Percentiles rank a stretch among this genome's conserved stretches.
These are phyloP conservation scores for Kingdonia uniflora DNA, from an alignment of 164 flowering plant genomes.

Conservation along the genomic window DNA sequence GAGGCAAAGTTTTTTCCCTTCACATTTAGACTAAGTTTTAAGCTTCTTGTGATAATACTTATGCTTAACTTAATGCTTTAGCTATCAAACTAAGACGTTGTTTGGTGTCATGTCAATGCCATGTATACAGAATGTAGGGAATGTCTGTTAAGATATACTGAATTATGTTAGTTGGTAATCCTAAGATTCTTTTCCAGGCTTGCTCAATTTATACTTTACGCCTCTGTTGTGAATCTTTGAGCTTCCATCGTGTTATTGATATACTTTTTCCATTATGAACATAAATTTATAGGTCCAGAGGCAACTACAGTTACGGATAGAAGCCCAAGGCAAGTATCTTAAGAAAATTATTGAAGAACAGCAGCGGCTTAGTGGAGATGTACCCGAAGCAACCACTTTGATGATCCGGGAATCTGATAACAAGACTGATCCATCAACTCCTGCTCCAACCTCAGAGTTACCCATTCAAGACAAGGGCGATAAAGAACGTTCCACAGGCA, in stretches of 20 bases:
- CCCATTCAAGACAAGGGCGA: slow-evolving; percentile 39
- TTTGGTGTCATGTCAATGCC: too few relatives aligned
- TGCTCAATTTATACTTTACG: not conserved
- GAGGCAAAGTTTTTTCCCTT: too few relatives aligned
- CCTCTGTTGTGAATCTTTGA: not conserved
- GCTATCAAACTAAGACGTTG: too few relatives aligned
- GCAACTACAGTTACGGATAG: slow-evolving; percentile 86
- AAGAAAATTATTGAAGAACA: slow-evolving; percentile 96
- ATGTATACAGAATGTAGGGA: too few relatives aligned
- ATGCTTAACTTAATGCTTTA: too few relatives aligned
- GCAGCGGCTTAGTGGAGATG: slow-evolving; percentile 65
- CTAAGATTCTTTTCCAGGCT: too few relatives aligned
- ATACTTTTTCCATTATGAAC: too few relatives aligned
- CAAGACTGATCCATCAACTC: slow-evolving; percentile 70
- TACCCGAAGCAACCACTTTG: slow-evolving; percentile 39
- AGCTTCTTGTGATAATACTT: too few relatives aligned
- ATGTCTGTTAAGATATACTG: too few relatives aligned
- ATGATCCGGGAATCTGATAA: slow-evolving; percentile 40
- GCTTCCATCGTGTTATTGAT: too few relatives aligned
- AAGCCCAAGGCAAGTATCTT: slow-evolving; percentile 93
- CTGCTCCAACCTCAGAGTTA: slow-evolving; percentile 62
- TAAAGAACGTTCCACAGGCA: slow-evolving; percentile 26
- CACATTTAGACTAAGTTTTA: too few relatives aligned
- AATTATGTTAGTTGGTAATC: too few relatives aligned
- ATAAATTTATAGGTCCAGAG: slow-evolving; percentile 78